Percentiles rank a stretch among this genome's conserved stretches.
Evolutionary conservation across 345 rosid species (phyloP).

Genomic region (Brassica incana): DNA sequence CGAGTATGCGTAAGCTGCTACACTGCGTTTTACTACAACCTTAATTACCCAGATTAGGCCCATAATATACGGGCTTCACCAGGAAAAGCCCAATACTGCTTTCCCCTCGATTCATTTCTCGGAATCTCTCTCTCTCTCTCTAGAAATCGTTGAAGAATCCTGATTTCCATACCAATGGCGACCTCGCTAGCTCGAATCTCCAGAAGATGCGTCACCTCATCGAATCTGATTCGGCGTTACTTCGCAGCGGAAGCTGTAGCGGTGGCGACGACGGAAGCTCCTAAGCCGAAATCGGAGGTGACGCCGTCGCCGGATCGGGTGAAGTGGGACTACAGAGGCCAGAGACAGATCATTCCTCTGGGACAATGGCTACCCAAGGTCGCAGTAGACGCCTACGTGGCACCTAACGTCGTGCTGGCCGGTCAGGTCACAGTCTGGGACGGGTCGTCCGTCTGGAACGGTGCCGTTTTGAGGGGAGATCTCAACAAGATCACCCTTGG

Average conservation of each 20-base stretch:
- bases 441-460: conserved; percentile 93
- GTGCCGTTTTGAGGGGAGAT: conserved; percentile 93
- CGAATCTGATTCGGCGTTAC: conserved; percentile 35
- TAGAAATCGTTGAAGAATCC: conserved; percentile 12
- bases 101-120: not conserved
- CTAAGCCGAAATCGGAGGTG: conserved; percentile 48
- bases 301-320: conserved; percentile 76
- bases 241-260: conserved; percentile 47
- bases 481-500: conserved; percentile 95
- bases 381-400: conserved; percentile 96
- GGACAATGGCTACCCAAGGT: conserved; percentile 94
- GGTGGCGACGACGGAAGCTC: conserved; percentile 45
- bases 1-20: no score
- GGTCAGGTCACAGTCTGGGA: conserved; percentile 88
- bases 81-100: conserved; percentile 12
- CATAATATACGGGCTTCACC: not conserved
- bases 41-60: no score
- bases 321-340: conserved; percentile 98
- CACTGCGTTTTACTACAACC: no score
- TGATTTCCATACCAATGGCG: conserved; percentile 51
- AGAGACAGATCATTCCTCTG: conserved; percentile 85
- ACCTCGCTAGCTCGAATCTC: conserved; percentile 56
- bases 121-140: conserved; percentile 25
- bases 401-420: conserved; percentile 87
- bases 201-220: conserved; percentile 39